Evolutionary conservation across 2,329 filamentous ascomycete genomes (phyloP).

Genomic region (Phaeosphaeriaceae sp.): DNA sequence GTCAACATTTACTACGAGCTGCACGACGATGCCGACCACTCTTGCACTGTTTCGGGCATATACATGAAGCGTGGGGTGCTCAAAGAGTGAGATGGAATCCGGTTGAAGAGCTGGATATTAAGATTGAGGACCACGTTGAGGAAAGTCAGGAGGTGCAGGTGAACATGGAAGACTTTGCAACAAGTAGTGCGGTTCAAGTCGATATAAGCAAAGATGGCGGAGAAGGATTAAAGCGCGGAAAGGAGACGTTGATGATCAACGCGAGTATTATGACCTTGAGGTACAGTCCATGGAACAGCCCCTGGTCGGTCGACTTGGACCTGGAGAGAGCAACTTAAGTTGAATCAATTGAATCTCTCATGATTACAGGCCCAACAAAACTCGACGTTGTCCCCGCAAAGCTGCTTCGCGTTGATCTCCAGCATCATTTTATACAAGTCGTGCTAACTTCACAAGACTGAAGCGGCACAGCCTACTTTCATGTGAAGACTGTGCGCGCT

Average conservation of each 20-base stretch:
- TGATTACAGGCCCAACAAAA: too few species aligned
- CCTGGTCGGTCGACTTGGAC: conserved; percentile 65
- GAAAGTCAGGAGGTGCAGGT: conserved; percentile 22
- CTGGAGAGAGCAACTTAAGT: conserved; percentile 26
- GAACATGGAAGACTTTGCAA: conserved; percentile 21
- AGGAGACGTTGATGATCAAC: conserved; percentile 65
- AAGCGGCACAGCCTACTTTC: too few species aligned
- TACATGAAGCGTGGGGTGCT: conserved; percentile 60
- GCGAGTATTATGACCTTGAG: conserved; percentile 61
- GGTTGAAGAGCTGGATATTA: conserved; percentile 21
- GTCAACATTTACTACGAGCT: conserved; percentile 61
- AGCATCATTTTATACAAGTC: too few species aligned
- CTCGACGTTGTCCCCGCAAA: too few species aligned
- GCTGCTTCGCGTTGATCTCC: too few species aligned
- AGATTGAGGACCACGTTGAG: conserved; percentile 25
- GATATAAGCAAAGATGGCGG: conserved; percentile 38
- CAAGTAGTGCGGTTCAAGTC: conserved; percentile 35
- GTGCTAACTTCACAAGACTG: too few species aligned
- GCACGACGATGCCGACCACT: conserved; percentile 58
- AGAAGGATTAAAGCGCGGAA: conserved; percentile 50
- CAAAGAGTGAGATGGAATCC: conserved; percentile 49
- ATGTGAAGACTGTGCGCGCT: too few species aligned
- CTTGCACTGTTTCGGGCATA: conserved; percentile 70
- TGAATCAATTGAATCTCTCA: too few species aligned
- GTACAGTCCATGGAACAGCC: conserved; percentile 59